These are phyloP conservation scores for Osmozyma mogii DNA, from an alignment of 805 yeast genomes.

Conservation along the genomic window DNA sequence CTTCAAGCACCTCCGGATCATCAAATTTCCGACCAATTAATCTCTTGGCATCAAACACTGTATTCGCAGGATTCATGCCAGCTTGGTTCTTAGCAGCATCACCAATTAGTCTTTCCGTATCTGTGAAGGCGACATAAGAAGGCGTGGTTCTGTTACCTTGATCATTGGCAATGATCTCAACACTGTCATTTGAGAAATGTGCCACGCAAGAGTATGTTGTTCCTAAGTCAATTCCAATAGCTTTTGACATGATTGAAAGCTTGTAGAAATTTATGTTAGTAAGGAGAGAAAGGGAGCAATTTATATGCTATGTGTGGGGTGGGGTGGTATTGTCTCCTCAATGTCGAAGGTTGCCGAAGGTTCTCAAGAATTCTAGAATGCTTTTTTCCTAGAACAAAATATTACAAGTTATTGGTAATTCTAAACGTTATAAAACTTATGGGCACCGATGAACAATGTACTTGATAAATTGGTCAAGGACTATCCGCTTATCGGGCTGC, in stretches of 20 bases:
- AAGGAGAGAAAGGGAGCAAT: neutral
- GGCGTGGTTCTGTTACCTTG: constrained; percentile 99
- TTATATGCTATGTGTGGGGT: no score
- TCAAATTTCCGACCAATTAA: constrained; percentile 75
- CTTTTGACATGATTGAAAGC: constrained; percentile 12
- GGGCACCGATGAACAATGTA: no score
- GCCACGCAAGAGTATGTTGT: constrained; percentile 98
- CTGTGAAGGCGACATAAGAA: constrained; percentile 93
- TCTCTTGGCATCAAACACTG: constrained; percentile 94
- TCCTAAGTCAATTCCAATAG: constrained; percentile 93
- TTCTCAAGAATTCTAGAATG: no score
- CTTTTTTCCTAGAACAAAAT: no score
- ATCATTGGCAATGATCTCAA: constrained; percentile 92
- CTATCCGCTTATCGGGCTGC: no score
- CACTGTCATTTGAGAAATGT: constrained; percentile 58
- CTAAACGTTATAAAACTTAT: no score
- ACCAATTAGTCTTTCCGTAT: constrained; percentile 90
- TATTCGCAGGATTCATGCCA: constrained; percentile 90
- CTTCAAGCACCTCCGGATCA: constrained; percentile 73
- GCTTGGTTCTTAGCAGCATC: constrained; percentile 99
- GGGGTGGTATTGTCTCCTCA: no score
- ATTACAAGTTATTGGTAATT: no score
- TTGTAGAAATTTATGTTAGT: neutral
- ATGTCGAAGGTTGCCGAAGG: no score
- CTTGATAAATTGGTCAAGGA: no score